Conservation (phyloP, 257 asterid genomes). For the Fraxinus anomala region DNA sequence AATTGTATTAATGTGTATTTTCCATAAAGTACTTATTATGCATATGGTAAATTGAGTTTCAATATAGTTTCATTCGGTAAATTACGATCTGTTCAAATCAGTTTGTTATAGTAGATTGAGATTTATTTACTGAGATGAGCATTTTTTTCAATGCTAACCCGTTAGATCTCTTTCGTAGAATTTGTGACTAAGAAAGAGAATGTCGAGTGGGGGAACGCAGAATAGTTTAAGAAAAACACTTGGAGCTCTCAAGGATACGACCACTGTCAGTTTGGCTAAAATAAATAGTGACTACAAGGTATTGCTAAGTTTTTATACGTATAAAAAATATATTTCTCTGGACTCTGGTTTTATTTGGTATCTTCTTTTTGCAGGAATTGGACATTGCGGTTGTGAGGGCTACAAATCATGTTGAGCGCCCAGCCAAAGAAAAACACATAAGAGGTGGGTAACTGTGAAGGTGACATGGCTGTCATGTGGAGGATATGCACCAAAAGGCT, state of each 20-base stretch:
- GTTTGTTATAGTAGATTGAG: conserved; percentile 19
- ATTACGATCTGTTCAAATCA: background rate
- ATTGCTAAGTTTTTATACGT: conserved; percentile 8
- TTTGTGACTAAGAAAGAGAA: conserved; percentile 42
- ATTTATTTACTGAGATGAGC: conserved; percentile 30
- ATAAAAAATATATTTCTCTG: conserved; percentile 4
- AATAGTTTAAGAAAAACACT: conserved; percentile 89
- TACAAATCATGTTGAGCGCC: conserved; percentile 91
- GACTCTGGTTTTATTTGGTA: conserved; percentile 11
- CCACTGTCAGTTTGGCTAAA: conserved; percentile 95
- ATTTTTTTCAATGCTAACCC: conserved; percentile 16
- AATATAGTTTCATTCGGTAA: conserved; percentile 22
- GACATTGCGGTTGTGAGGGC: conserved; percentile 98
- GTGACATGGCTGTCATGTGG: background rate
- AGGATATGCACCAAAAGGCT: conserved; percentile 10
- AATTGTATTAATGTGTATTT: conserved; percentile 5
- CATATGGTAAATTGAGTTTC: conserved; percentile 26
- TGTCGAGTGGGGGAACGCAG: conserved; percentile 87
- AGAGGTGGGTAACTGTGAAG: conserved; percentile 52
- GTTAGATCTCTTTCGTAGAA: conserved; percentile 31
- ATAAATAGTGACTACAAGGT: conserved; percentile 95
- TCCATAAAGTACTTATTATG: conserved; percentile 5
- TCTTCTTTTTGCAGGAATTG: conserved; percentile 58
- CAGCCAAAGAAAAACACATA: conserved; percentile 92
- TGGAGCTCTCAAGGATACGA: conserved; percentile 91